Conservation (phyloP, 2,329 filamentous ascomycete species). For the Chaetomium globosum region DNA sequence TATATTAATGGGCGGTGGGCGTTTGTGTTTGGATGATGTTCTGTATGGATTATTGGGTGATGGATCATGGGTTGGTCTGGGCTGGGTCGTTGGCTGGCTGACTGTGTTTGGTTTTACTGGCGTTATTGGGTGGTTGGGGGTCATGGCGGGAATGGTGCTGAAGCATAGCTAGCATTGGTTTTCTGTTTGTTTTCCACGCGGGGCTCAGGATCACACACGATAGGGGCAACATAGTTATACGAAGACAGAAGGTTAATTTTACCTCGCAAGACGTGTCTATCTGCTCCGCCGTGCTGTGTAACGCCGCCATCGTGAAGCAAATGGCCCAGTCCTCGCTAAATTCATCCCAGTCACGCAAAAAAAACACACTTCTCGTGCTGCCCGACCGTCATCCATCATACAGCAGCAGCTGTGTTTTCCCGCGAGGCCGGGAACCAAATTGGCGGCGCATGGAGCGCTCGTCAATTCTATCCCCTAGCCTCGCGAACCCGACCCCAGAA, state of each 20-base stretch:
- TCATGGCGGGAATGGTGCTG: not conserved
- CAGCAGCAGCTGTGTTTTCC: not conserved
- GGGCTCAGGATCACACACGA: not conserved
- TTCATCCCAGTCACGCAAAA: conserved; percentile 19
- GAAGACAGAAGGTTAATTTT: conserved; percentile 30
- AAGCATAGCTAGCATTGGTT: conserved; percentile 16
- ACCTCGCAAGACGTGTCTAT: conserved; percentile 27
- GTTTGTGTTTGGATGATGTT: not conserved
- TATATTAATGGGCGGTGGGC: not conserved
- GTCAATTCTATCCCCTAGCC: conserved; percentile 10
- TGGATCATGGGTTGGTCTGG: not conserved
- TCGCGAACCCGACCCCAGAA: not conserved
- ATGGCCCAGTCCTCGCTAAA: conserved; percentile 27
- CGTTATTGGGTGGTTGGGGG: conserved; percentile 3
- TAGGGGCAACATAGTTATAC: not conserved
- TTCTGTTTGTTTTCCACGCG: not conserved
- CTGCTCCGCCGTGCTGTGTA: conserved; percentile 16
- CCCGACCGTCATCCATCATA: conserved; percentile 25
- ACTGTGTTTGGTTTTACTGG: not conserved
- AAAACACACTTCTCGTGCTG: conserved; percentile 11
- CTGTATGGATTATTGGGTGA: not conserved
- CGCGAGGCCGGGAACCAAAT: not conserved
- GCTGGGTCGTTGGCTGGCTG: not conserved
- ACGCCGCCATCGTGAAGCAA: conserved; percentile 21
- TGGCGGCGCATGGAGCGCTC: not conserved